Evolutionary conservation across 1,284 basidiomycete species (phyloP).

Genomic region (Ustilago nuda): DNA sequence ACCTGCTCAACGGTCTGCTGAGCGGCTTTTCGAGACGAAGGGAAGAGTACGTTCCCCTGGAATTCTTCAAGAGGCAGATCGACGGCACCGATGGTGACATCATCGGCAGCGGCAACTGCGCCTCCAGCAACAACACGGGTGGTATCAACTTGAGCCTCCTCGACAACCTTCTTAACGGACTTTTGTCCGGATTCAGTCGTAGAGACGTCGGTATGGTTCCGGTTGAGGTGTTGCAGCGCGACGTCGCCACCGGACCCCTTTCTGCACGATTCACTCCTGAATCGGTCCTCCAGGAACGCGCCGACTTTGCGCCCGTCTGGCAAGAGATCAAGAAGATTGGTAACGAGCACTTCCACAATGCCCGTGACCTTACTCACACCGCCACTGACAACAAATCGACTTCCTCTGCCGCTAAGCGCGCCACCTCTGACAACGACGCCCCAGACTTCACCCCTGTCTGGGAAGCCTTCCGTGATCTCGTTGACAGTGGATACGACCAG

Average conservation of each 20-base stretch:
- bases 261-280: constrained; percentile 9
- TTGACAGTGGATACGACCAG: constrained; percentile 48
- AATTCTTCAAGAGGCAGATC: constrained; percentile 38
- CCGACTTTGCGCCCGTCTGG: constrained; percentile 58
- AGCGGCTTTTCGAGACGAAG: constrained; percentile 32
- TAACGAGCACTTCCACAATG: constrained; percentile 43
- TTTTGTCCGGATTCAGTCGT: constrained; percentile 38
- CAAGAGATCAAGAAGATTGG: constrained; percentile 52
- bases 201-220: constrained; percentile 28
- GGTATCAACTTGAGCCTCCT: constrained; percentile 53
- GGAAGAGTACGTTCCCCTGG: constrained; percentile 21
- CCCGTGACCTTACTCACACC: constrained; percentile 16
- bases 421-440: constrained; percentile 16
- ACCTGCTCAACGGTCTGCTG: constrained; percentile 54
- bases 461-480: constrained; percentile 54
- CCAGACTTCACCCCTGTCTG: constrained; percentile 53
- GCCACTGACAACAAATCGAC: constrained; percentile 1
- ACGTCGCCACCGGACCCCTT: constrained; percentile 13
- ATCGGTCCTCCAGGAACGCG: constrained; percentile 30
- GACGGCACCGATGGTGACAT: constrained; percentile 13
- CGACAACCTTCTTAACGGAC: constrained; percentile 55
- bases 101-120: constrained; percentile 41
- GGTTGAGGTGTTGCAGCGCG: constrained; percentile 29
- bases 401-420: constrained; percentile 26
- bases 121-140: constrained; percentile 43